Conservation (phyloP, 2,329 filamentous ascomycete genomes). For the Diaporthe sp. region DNA sequence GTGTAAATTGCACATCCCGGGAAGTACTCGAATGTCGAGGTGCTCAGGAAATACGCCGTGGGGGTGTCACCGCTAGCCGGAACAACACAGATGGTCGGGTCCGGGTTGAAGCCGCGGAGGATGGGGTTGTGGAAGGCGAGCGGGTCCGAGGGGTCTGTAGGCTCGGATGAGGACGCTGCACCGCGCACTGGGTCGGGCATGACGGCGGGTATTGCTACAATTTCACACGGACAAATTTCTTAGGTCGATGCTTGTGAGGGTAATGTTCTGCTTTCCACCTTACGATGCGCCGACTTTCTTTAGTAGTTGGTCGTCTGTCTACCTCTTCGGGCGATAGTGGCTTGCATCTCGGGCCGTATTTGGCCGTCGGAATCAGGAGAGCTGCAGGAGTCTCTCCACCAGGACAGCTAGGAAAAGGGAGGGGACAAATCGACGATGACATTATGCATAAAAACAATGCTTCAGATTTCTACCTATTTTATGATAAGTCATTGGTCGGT, state of each 20-base stretch:
- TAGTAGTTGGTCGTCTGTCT: background rate
- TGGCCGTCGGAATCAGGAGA: slow-evolving; percentile 43
- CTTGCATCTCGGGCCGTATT: slow-evolving; percentile 41
- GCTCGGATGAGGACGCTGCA: background rate
- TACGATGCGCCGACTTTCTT: background rate
- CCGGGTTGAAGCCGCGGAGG: slow-evolving; percentile 72
- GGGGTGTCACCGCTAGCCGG: slow-evolving; percentile 49
- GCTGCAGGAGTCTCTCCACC: slow-evolving; percentile 23
- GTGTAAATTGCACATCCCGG: slow-evolving; percentile 74
- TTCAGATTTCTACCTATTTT: background rate
- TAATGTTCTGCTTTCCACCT: background rate
- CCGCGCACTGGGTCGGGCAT: slow-evolving; percentile 18
- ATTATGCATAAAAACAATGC: background rate
- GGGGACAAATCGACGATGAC: background rate
- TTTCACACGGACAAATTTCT: slow-evolving; percentile 3
- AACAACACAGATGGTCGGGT: slow-evolving; percentile 65
- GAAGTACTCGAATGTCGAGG: slow-evolving; percentile 74
- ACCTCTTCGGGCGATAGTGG: slow-evolving; percentile 12
- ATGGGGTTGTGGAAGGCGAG: slow-evolving; percentile 64
- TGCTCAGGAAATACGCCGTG: slow-evolving; percentile 68
- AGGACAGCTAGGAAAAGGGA: background rate
- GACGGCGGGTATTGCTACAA: background rate
- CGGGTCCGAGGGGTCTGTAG: slow-evolving; percentile 6
- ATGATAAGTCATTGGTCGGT: background rate
- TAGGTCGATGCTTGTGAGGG: background rate